These are phyloP conservation scores for Ilex asprella DNA, from an alignment of 257 asterid genomes.

Conservation along the genomic window DNA sequence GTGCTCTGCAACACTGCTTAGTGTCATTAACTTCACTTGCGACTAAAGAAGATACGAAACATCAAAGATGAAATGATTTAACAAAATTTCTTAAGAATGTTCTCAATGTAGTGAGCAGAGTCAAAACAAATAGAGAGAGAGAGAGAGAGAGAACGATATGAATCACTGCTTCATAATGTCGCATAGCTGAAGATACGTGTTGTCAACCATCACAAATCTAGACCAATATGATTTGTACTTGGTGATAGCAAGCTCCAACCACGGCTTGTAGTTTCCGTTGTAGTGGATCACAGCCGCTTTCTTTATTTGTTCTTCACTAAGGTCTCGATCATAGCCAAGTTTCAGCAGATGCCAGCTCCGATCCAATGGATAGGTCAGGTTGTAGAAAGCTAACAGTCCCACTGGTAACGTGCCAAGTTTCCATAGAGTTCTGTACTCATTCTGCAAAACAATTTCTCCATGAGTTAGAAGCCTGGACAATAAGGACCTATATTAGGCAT, in stretches of 20 bases:
- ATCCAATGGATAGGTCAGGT: conserved; percentile 76
- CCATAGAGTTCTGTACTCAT: conserved; percentile 91
- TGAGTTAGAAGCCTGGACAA: too few species aligned
- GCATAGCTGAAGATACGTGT: conserved; percentile 60
- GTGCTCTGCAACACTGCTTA: too few species aligned
- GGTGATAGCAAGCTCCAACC: conserved; percentile 90
- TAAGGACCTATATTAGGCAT: too few species aligned
- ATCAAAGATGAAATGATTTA: too few species aligned
- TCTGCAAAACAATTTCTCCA: conserved; percentile 38
- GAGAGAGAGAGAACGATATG: background rate
- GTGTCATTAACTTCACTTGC: too few species aligned
- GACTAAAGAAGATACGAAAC: too few species aligned
- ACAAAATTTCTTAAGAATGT: too few species aligned
- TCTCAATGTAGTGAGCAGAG: too few species aligned
- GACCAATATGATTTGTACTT: conserved; percentile 88
- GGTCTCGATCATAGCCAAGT: conserved; percentile 95
- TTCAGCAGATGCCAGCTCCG: conserved; percentile 93
- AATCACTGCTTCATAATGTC: conserved; percentile 31
- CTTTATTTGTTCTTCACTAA: conserved; percentile 71
- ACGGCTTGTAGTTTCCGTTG: conserved; percentile 94
- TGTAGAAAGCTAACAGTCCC: conserved; percentile 85
- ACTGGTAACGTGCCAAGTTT: conserved; percentile 95
- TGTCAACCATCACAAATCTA: conserved; percentile 55
- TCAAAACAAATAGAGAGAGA: too few species aligned
- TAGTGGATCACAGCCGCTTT: conserved; percentile 89